phyloP scores from a whole-genome alignment of 2,329 filamentous ascomycete species.

The Hysterium pulicare region DNA sequence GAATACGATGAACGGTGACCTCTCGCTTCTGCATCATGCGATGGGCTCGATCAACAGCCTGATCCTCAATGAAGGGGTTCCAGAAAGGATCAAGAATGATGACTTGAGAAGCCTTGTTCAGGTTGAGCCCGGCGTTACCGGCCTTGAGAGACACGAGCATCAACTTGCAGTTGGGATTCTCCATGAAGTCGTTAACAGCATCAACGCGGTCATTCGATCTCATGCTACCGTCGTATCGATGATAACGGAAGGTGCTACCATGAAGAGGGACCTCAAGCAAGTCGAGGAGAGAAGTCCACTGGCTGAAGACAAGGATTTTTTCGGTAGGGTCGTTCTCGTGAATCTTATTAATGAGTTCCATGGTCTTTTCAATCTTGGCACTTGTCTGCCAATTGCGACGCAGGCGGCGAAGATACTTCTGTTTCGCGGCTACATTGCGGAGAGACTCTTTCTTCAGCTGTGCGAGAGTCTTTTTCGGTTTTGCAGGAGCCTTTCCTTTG shows the following conservation, averaged over 20 bases:
- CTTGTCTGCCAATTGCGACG: conserved; percentile 68
- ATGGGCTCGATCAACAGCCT: conserved; percentile 86
- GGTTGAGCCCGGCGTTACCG: conserved; percentile 81
- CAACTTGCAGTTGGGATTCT: conserved; percentile 58
- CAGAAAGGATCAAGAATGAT: conserved; percentile 92
- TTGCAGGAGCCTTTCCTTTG: conserved; percentile 30
- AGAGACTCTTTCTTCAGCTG: conserved; percentile 65
- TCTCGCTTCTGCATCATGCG: conserved; percentile 75
- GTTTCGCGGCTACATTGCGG: conserved; percentile 62
- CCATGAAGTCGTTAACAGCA: conserved; percentile 65
- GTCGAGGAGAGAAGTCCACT: conserved; percentile 77
- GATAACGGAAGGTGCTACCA: conserved; percentile 55
- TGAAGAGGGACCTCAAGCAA: conserved; percentile 70
- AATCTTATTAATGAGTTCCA: conserved; percentile 60
- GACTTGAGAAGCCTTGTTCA: conserved; percentile 77
- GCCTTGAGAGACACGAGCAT: conserved; percentile 78
- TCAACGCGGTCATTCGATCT: conserved; percentile 61
- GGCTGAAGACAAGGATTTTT: conserved; percentile 79
- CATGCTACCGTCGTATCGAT: conserved; percentile 78
- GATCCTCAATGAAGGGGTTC: conserved; percentile 91
- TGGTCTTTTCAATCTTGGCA: conserved; percentile 68
- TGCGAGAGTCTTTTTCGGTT: conserved; percentile 51
- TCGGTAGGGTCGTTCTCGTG: conserved; percentile 53
- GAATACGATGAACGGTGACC: conserved; percentile 76
- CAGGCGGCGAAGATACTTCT: conserved; percentile 66